A percentile compares a stretch with the other conserved stretches of the same genome.
These are phyloP conservation scores for Mortierella sp. DNA, from an alignment of 371 early-diverging fungal genomes.

Conservation along the genomic window DNA sequence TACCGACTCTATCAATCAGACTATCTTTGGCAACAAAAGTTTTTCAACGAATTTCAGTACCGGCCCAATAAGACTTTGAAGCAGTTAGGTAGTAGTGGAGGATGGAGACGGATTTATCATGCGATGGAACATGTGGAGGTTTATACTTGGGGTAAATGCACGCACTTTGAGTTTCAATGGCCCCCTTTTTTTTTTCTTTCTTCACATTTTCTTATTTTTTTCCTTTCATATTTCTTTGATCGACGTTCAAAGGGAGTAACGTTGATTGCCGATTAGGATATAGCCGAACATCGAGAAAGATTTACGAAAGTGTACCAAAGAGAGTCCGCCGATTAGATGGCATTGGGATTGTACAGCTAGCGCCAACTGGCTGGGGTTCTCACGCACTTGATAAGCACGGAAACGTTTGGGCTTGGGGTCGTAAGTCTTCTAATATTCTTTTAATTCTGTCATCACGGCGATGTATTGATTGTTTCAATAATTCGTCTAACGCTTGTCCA, in stretches of 20 bases:
- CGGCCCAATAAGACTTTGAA: constrained; percentile 21
- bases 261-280: constrained; percentile 41
- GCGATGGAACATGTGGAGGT: constrained; percentile 53
- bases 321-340: constrained; percentile 42
- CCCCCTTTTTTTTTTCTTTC: background rate
- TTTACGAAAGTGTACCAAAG: constrained; percentile 50
- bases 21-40: constrained; percentile 53
- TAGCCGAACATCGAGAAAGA: constrained; percentile 33
- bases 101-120: constrained; percentile 47
- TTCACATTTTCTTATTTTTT: background rate
- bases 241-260: constrained; percentile 45
- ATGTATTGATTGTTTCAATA: background rate
- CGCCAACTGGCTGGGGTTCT: constrained; percentile 51
- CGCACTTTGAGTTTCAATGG: background rate
- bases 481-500: too few relatives aligned
- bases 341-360: constrained; percentile 34
- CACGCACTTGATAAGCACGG: constrained; percentile 51
- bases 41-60: constrained; percentile 32
- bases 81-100: constrained; percentile 14
- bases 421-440: constrained; percentile 27
- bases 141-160: constrained; percentile 52
- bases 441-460: background rate
- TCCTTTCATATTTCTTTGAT: too few relatives aligned
- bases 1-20: constrained; percentile 29
- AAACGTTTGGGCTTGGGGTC: constrained; percentile 54